These are phyloP conservation scores for Aegilops bicornis DNA, from an alignment of 176 grass and related monocot genomes.

Conservation along the genomic window DNA sequence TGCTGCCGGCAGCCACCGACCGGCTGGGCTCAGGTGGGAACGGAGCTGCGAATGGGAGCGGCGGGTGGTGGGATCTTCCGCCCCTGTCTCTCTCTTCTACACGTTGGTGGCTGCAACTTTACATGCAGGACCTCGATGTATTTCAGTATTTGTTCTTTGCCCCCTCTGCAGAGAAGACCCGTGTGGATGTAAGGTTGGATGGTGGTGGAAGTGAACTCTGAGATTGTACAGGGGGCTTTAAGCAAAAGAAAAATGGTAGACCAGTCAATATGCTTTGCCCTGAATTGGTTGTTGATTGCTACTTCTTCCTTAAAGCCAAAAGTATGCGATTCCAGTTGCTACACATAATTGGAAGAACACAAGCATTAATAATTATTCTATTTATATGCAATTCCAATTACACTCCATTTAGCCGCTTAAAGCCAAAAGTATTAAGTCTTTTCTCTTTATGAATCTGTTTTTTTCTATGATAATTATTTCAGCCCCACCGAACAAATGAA, in stretches of 20 bases:
- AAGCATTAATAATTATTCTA: background rate
- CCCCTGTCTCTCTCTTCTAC: conserved; percentile 12
- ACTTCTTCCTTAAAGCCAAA: background rate
- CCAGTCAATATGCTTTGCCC: background rate
- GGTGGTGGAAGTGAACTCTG: background rate
- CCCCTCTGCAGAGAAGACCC: background rate
- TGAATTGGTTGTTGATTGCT: background rate
- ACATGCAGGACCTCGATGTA: background rate
- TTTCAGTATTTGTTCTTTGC: background rate
- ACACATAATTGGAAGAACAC: background rate
- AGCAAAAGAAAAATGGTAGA: background rate
- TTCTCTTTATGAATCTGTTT: too few relatives aligned
- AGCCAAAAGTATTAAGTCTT: too few relatives aligned
- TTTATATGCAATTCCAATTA: background rate
- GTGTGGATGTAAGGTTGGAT: background rate
- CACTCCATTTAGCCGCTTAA: too few relatives aligned
- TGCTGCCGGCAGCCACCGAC: conserved; percentile 11
- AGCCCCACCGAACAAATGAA: too few relatives aligned
- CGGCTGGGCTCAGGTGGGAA: conserved; percentile 12
- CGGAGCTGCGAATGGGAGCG: conserved; percentile 4
- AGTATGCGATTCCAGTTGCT: background rate
- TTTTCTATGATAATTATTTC: too few relatives aligned
- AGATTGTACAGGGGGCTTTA: background rate
- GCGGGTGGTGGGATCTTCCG: conserved; percentile 2
- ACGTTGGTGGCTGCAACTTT: background rate